Evolutionary conservation across 805 yeast species (phyloP).

Genomic region (Naumovozyma castellii): DNA sequence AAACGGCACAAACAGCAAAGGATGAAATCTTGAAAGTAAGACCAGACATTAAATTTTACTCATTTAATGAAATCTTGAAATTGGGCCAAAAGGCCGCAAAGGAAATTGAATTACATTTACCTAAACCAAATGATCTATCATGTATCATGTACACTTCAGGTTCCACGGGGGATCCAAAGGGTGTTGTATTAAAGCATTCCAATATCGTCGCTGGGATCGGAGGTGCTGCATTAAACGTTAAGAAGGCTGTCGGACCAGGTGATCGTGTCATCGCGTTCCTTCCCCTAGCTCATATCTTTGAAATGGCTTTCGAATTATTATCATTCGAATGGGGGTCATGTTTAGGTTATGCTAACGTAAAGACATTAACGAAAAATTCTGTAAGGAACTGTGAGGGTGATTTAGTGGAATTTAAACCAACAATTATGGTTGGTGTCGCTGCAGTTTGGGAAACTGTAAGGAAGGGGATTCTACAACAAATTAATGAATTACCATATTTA

Average conservation of each 20-base stretch:
- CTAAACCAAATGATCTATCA: constrained; percentile 42
- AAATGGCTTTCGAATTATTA: constrained; percentile 75
- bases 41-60: constrained; percentile 64
- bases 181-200: constrained; percentile 55
- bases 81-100: constrained; percentile 50
- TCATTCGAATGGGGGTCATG: constrained; percentile 82
- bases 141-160: constrained; percentile 70
- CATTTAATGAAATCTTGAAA: constrained; percentile 54
- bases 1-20: constrained; percentile 47
- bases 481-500: constrained; percentile 52
- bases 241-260: constrained; percentile 39
- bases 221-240: constrained; percentile 64
- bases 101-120: constrained; percentile 33
- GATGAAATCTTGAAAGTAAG: constrained; percentile 53
- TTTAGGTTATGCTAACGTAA: constrained; percentile 85
- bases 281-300: constrained; percentile 95
- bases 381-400: constrained; percentile 83
- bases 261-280: constrained; percentile 82
- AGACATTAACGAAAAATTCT: constrained; percentile 77
- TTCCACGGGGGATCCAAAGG: constrained; percentile 75
- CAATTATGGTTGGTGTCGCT: constrained; percentile 96
- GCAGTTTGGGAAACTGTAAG: constrained; percentile 96
- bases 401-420: constrained; percentile 76
- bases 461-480: constrained; percentile 79
- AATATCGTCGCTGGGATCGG: constrained; percentile 77